Base-by-base conservation (phyloP, 768 basidiomycete genomes). In the Phanerochaete carnosa region DNA sequence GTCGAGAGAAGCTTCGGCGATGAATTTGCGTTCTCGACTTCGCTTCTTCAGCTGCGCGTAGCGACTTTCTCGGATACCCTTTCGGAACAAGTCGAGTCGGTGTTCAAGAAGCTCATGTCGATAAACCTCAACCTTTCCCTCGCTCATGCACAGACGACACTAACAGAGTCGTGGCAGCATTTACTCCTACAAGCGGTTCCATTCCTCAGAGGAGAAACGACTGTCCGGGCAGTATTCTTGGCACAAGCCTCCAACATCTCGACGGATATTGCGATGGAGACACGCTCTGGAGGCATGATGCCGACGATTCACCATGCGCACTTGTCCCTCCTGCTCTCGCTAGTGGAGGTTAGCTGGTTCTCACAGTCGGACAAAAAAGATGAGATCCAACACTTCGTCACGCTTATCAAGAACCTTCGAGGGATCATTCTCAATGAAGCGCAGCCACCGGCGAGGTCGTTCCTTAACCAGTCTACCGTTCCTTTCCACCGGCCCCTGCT, bases 41-140 rank as follows among this genome's bases (percentile, higher is more conserved):
- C 75, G 1, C 74, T 90, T 7, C 76, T 91, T 28, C 82, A 83
- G 49, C 77, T 77, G n/a, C 82, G 90, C 19, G 75, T 92, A 49
- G 80, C 80, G 32, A 83, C 81, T 0, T 86, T 80, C 67, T 56
- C 66, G 33, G 72, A 70, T 8, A 72, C 76, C 13, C 77, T 82
- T 35, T 79, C 80, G 65, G 71, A 75, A 0, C 77, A 79, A 5
- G 73, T 77, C 0, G 80, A 84, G 12, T 74, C 74, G 4, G 75
- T 85, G 15, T 83, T 90, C 64, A 83, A 80, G 52, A 79, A 81
- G 33, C 74, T 94, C 2, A 77, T 83, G 51, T 85, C 87, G 1
- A 85, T 95, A 71, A 97, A 97, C 72, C 80, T 94, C 64, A 95
- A 95, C 69, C 81, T 95, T 51, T 95, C 94, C 1, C 76, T 97